phyloP scores from a whole-genome alignment of 257 asterid genomes.

The Solanum sejunctum region DNA sequence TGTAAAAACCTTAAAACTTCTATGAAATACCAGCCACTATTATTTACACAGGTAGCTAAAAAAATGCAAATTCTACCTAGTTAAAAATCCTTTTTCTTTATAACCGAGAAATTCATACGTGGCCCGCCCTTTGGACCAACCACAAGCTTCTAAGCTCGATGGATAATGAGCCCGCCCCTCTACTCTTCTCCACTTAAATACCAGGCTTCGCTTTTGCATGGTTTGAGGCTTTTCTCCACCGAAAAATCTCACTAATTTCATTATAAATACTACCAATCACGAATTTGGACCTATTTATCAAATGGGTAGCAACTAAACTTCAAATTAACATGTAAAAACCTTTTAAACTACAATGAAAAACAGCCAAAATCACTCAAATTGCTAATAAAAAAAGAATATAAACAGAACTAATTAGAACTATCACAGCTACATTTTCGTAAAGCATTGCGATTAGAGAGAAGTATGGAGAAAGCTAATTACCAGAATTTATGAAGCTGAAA shows the following conservation, averaged over 20 bases:
- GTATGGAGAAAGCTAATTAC: not conserved
- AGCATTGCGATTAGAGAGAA: not conserved
- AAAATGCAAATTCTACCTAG: not conserved
- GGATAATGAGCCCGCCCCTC: too few relatives aligned
- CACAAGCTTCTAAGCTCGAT: too few relatives aligned
- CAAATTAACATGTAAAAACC: not conserved
- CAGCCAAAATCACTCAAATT: not conserved
- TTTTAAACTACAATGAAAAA: too few relatives aligned
- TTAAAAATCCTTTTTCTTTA: not conserved
- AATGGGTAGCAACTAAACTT: not conserved
- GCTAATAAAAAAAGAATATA: not conserved
- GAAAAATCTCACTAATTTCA: not conserved
- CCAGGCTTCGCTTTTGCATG: too few relatives aligned
- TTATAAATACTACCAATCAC: not conserved
- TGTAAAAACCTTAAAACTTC: not conserved
- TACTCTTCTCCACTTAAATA: too few relatives aligned
- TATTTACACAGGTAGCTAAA: not conserved
- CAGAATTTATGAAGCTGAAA: not conserved
- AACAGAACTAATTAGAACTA: not conserved
- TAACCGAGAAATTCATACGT: too few relatives aligned
- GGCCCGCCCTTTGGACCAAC: too few relatives aligned
- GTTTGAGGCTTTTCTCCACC: not conserved
- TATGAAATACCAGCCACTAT: not conserved
- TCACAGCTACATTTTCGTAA: not conserved
- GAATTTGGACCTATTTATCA: not conserved